Evolutionary conservation across 306 rosid genomes (phyloP), one percentile per base, ranked within the genome.

Genomic region (Aeschynomene evenia): DNA sequence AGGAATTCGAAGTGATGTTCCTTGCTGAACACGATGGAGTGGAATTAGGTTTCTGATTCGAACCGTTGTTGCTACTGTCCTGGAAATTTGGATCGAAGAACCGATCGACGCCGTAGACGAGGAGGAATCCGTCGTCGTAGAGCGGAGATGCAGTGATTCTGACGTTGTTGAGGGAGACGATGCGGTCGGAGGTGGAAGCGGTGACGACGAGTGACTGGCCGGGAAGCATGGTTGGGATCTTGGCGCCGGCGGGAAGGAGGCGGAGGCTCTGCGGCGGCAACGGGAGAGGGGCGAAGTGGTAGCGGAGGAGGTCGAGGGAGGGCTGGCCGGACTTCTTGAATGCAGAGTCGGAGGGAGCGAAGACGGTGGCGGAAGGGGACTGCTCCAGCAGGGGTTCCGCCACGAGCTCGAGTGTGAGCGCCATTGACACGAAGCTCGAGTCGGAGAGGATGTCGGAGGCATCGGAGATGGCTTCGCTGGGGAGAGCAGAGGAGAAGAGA

Each of bases 251-350:
- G 3, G 87, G 83, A 55, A 93, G 87, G 1, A 86, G 77, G 18
- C 75, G 80, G 81, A 93, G 89, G 70, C 69, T 82, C 36, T 70
- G 57, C 6, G 66, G 76, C 0, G 89, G 81, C 1, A 86, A 71
- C 3, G 83, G 84, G 21, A 83, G 36, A 1, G 89, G 88, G 10
- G 72, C 72, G 69, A 85, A 64, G 82, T 93, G 98, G 72, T 64
- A 79, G 5, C 81, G 94, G 49, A 93, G 96, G 28, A 90, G 88
- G 36, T 90, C 76, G 61, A 86, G 85, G 10, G 97, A 68, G 0
- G 98, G 98, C 53, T 93, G 98, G 10, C 98, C 98, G 1, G 76
- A 57, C 33, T 57, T 79, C 34, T 43, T 51, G 85, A 93, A 93
- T 0, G 94, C 79, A 19, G 86, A 8, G 66, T 93, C 97, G 9